Evolutionary conservation across 2,329 filamentous ascomycete species (phyloP).

Genomic region (Leptographium galeiforme): DNA sequence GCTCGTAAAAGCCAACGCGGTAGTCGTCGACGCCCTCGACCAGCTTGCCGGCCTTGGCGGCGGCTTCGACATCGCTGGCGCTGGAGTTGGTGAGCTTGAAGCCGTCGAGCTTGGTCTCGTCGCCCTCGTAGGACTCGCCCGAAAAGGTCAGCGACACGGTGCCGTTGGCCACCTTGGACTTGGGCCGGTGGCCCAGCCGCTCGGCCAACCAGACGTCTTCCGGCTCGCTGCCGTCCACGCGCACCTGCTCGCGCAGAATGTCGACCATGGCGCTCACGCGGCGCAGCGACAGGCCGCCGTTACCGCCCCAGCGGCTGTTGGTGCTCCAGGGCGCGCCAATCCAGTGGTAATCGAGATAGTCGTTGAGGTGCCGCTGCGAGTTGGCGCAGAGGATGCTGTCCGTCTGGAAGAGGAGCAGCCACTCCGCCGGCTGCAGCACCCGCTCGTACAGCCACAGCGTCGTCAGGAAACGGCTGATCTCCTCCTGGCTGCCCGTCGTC

Average conservation of each 20-base stretch:
- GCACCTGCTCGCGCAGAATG: slow-evolving; percentile 33
- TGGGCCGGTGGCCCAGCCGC: slow-evolving; percentile 34
- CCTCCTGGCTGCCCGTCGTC: slow-evolving; percentile 35
- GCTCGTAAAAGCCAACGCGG: slow-evolving; percentile 39
- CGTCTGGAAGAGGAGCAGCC: slow-evolving; percentile 40
- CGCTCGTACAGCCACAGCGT: slow-evolving; percentile 37
- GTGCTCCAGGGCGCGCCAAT: slow-evolving; percentile 36
- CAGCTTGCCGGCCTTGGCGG: slow-evolving; percentile 18
- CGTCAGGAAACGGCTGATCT: slow-evolving; percentile 39
- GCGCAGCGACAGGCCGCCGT: slow-evolving; percentile 38
- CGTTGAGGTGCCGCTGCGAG: slow-evolving; percentile 29
- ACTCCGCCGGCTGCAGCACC: slow-evolving; percentile 35
- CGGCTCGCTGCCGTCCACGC: slow-evolving; percentile 28
- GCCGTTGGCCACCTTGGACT: slow-evolving; percentile 36
- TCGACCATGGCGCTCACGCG: slow-evolving; percentile 39
- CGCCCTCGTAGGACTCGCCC: slow-evolving; percentile 32
- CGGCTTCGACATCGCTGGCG: slow-evolving; percentile 14
- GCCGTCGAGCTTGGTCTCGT: slow-evolving; percentile 12
- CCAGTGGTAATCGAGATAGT: slow-evolving; percentile 40
- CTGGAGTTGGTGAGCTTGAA: slow-evolving; percentile 12
- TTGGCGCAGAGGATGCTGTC: slow-evolving; percentile 45
- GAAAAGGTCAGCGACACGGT: slow-evolving; percentile 34
- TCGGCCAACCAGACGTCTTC: slow-evolving; percentile 45
- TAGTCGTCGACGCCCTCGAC: slow-evolving; percentile 33
- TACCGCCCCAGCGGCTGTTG: slow-evolving; percentile 30